Base-by-base conservation (phyloP, 139 green algal species). In the Closterium sp. region DNA sequence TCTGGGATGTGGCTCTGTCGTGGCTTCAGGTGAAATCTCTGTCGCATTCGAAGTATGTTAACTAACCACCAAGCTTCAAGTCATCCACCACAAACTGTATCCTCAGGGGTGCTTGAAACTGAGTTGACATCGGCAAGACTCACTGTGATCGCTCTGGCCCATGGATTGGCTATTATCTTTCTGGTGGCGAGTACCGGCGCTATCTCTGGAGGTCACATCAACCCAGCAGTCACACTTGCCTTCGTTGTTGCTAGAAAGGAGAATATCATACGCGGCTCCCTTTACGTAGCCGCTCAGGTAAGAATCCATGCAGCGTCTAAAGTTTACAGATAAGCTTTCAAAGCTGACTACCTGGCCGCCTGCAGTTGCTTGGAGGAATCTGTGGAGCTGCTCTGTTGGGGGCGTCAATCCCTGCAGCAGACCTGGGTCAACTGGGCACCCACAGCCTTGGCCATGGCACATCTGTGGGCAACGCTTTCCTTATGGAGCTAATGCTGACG, bases 401-500 rank as follows among this genome's bases (percentile, higher is more conserved):
- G 66, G 23, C 32, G 3, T 81, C 35, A 2, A 92, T 34, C 33
- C 84, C 84, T 90, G 31, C 35, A 87, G 89, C 89, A 84, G 88
- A 64, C 21, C 87, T 87, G 33, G 90, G 90, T 33, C 33, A 34
- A 8, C 9, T 93, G 23, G 91, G 91, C 34, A 88, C 87, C 23
- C 91, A 93, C 69, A 28, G 31, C 9, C 64, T 93, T 25, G 86
- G 76, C 64, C 64, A 92, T 6, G 90, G 90, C 10, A 34, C 94
- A 19, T 69, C 43, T 1, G 35, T 38, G 33, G 88, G 34, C 33
- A 34, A 89, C 33, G 91, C n/a, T 1, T 66, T 94, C 21, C 81
- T 94, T 28, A 94, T 94, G 91, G 91, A 94, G 55, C n/a, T 94
- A 23, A 93, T 94, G 16, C 91, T 94, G n/a, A 94, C 91, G 30